phyloP scores from a whole-genome alignment of 2,329 filamentous ascomycete species.

The Pseudocercospora eumusae region DNA sequence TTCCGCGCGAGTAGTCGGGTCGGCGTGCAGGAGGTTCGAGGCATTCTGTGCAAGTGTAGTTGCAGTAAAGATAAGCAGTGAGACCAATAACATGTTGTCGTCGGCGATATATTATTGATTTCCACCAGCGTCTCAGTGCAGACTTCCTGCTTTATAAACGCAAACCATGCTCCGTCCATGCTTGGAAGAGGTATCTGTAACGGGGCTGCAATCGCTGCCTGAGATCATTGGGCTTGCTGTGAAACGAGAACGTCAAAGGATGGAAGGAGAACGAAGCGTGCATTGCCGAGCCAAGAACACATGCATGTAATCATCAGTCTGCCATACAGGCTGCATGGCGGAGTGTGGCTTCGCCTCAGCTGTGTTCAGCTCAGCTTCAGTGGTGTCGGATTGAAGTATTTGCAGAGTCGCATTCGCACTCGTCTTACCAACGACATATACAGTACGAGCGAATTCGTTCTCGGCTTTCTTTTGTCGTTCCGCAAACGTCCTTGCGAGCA shows the following conservation, averaged over 20 bases:
- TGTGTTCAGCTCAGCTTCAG: not conserved
- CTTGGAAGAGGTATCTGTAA: not conserved
- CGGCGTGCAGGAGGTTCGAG: not conserved
- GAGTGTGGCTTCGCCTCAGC: not conserved
- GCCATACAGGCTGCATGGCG: not conserved
- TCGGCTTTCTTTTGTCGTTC: not conserved
- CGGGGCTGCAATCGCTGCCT: not conserved
- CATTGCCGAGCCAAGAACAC: not conserved
- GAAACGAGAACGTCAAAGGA: not conserved
- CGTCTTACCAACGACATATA: not conserved
- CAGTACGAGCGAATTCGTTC: not conserved
- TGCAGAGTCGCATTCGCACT: not conserved
- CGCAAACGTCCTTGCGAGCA: not conserved
- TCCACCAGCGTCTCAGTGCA: not conserved
- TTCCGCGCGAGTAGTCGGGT: not conserved
- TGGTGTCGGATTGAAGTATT: not conserved
- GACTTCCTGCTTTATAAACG: not conserved
- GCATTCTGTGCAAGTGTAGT: not conserved
- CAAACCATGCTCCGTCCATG: not conserved
- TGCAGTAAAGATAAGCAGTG: not conserved
- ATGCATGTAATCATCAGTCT: not conserved
- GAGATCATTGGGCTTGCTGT: not conserved
- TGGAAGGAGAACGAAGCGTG: constrained; percentile 6
- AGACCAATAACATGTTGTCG: not conserved
- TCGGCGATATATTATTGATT: no score